A percentile compares a stretch with the other conserved stretches of the same genome.
Evolutionary conservation across 192 early-diverging fungal genomes (phyloP).

Genomic region (Umbelopsis isabellina): DNA sequence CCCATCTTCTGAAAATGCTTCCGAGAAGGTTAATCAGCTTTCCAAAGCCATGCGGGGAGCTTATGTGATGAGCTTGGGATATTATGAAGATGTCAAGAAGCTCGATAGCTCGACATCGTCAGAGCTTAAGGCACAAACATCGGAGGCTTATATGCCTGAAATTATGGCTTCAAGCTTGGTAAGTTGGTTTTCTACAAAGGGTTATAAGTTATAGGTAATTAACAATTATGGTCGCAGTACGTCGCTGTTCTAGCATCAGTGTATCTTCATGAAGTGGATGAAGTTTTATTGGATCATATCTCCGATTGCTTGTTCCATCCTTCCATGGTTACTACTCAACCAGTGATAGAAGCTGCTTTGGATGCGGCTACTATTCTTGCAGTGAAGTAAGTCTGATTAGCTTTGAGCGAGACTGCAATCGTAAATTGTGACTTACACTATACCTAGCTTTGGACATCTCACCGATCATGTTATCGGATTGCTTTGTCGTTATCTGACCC

Average conservation of each 20-base stretch:
- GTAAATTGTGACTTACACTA: background rate
- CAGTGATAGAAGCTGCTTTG: conserved; percentile 48
- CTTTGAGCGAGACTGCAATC: background rate
- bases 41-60: conserved; percentile 46
- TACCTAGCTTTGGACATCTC: conserved; percentile 35
- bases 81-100: conserved; percentile 55
- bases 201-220: no score
- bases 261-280: conserved; percentile 56
- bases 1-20: conserved; percentile 4
- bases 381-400: conserved; percentile 38
- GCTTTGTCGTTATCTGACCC: conserved; percentile 55
- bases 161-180: conserved; percentile 64
- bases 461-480: conserved; percentile 45
- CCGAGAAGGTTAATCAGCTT: conserved; percentile 33
- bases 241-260: conserved; percentile 54
- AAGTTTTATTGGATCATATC: conserved; percentile 49
- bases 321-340: conserved; percentile 43
- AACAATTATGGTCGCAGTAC: conserved; percentile 33
- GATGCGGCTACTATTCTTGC: conserved; percentile 46
- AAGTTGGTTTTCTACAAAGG: background rate
- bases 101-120: conserved; percentile 46
- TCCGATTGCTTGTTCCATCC: conserved; percentile 48
- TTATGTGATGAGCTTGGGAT: conserved; percentile 59
- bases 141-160: conserved; percentile 53
- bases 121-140: conserved; percentile 49